Conservation (phyloP, 148 eudicot species). For the Rhododendron henanense region DNA sequence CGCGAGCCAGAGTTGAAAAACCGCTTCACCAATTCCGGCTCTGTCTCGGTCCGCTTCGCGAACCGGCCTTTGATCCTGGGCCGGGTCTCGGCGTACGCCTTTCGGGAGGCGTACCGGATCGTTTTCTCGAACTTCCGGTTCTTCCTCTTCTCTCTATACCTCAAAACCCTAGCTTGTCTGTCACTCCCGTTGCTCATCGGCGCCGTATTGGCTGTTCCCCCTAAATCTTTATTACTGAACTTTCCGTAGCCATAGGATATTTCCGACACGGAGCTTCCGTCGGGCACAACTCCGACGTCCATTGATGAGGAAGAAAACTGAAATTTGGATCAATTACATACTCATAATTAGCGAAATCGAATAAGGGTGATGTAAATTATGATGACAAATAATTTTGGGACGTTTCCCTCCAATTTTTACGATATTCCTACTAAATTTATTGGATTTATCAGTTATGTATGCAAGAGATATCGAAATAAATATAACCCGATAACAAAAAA, state of each 20-base stretch:
- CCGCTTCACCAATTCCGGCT: constrained; percentile 17
- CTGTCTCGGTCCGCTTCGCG: constrained; percentile 53
- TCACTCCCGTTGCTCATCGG: constrained; percentile 24
- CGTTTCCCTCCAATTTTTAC: too few relatives aligned
- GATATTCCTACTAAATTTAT: not conserved
- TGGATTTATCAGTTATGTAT: not conserved
- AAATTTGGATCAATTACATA: not conserved
- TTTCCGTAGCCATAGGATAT: constrained; percentile 33
- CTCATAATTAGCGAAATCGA: not conserved
- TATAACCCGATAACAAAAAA: too few relatives aligned
- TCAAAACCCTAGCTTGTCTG: constrained; percentile 73
- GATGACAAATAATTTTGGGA: too few relatives aligned
- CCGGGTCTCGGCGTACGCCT: constrained; percentile 89
- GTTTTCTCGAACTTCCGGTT: constrained; percentile 92
- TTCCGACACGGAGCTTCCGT: constrained; percentile 60
- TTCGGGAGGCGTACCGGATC: constrained; percentile 84
- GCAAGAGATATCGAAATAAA: not conserved
- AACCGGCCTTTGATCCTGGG: constrained; percentile 92
- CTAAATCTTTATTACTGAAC: not conserved
- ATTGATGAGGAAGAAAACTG: constrained; percentile 82
- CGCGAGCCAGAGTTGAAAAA: constrained; percentile 13
- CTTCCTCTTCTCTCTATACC: constrained; percentile 93
- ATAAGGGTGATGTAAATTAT: not conserved
- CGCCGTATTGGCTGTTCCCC: not conserved
- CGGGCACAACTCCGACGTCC: constrained; percentile 87